These are phyloP conservation scores for Cephalotrichum gorgonifer DNA, from an alignment of 2,329 filamentous ascomycete genomes.

Conservation along the genomic window DNA sequence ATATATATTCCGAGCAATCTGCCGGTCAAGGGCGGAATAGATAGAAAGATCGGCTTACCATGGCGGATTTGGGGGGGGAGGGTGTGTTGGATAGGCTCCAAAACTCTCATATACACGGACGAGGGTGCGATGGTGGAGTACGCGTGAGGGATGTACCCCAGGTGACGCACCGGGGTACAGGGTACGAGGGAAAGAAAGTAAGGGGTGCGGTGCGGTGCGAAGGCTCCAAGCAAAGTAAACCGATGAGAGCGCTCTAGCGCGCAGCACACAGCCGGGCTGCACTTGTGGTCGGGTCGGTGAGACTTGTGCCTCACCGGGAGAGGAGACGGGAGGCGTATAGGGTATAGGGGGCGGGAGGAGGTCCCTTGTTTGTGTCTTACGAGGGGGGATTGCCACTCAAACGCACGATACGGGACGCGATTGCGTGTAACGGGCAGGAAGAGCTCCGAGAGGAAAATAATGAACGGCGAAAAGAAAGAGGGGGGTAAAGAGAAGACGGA, in stretches of 20 bases:
- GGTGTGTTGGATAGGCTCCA: conserved; percentile 24
- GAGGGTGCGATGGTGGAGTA: conserved; percentile 12
- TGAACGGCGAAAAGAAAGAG: not conserved
- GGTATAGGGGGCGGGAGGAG: conserved; percentile 6
- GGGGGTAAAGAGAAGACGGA: not conserved
- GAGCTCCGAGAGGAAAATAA: not conserved
- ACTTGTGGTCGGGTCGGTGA: conserved; percentile 7
- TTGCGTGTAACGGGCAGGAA: not conserved
- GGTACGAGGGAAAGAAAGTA: conserved; percentile 17
- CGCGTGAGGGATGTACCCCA: conserved; percentile 24
- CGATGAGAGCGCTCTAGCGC: conserved; percentile 7
- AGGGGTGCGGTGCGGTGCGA: no score
- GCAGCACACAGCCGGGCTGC: conserved; percentile 5
- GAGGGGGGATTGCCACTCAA: conserved; percentile 19
- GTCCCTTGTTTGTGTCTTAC: conserved; percentile 17
- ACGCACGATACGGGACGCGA: conserved; percentile 6
- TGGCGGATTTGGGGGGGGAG: conserved; percentile 30
- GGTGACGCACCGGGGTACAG: conserved; percentile 23
- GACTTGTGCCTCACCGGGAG: conserved; percentile 13
- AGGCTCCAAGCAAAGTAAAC: no score
- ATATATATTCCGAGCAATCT: conserved; percentile 36
- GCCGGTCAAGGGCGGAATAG: conserved; percentile 22
- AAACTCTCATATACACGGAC: conserved; percentile 12
- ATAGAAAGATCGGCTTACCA: conserved; percentile 35
- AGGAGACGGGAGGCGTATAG: not conserved